Conservation (phyloP, 2,329 filamentous ascomycete species). For the Paradendryphiella salina region DNA sequence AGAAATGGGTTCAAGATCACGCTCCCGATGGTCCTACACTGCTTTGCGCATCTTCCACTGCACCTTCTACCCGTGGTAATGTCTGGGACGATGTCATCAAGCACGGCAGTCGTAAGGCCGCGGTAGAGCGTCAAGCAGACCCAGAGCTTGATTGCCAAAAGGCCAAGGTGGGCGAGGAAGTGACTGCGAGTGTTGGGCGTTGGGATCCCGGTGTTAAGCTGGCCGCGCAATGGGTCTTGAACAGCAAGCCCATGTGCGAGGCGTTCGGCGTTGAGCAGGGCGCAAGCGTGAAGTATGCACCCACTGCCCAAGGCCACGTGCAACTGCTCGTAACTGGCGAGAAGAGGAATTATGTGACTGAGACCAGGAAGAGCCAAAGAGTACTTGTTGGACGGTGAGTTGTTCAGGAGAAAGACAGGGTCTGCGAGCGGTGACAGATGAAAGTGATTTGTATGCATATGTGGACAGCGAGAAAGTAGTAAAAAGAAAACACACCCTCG, state of each 20-base stretch:
- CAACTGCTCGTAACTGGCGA: constrained; percentile 23
- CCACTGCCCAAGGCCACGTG: constrained; percentile 14
- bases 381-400: constrained; percentile 3
- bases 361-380: constrained; percentile 28
- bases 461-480: too few relatives aligned
- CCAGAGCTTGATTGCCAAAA: constrained; percentile 24
- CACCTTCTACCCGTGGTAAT: constrained; percentile 35
- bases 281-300: constrained; percentile 18
- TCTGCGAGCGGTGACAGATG: too few relatives aligned
- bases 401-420: background rate
- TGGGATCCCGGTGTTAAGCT: constrained; percentile 47
- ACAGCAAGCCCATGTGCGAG: constrained; percentile 27
- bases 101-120: constrained; percentile 41
- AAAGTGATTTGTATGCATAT: too few relatives aligned
- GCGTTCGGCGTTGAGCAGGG: constrained; percentile 33
- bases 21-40: constrained; percentile 38
- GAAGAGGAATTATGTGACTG: constrained; percentile 29
- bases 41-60: constrained; percentile 25
- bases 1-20: constrained; percentile 39
- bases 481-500: too few relatives aligned
- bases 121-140: constrained; percentile 37
- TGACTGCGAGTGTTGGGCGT: constrained; percentile 32
- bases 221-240: constrained; percentile 40
- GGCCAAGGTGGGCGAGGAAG: constrained; percentile 6
- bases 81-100: constrained; percentile 42